Evolutionary conservation across 495 filamentous ascomycete genomes (phyloP).

Genomic region (Podospora didyma): DNA sequence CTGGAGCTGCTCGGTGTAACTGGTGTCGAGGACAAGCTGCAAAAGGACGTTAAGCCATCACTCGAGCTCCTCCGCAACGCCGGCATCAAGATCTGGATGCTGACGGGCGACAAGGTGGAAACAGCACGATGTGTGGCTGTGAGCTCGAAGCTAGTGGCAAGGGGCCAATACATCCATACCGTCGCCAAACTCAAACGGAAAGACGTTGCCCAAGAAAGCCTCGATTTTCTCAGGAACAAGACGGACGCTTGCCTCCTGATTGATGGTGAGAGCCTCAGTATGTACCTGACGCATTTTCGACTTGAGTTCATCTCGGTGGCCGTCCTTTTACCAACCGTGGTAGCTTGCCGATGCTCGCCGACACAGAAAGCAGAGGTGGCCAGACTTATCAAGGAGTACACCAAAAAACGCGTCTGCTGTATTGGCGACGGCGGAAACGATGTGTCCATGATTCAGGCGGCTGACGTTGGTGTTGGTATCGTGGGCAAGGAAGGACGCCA

Average conservation of each 20-base stretch:
- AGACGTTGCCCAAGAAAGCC: conserved; percentile 74
- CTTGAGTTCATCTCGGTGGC: conserved; percentile 83
- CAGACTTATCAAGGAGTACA: conserved; percentile 83
- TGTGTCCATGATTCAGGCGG: conserved; percentile 98
- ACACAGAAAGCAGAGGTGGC: conserved; percentile 97
- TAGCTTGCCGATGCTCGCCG: conserved; percentile 95
- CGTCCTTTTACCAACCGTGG: conserved; percentile 82
- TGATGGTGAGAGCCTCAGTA: conserved; percentile 81
- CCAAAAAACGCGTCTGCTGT: conserved; percentile 89
- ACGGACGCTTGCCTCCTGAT: conserved; percentile 87
- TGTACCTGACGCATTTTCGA: conserved; percentile 78
- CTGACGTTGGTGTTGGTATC: conserved; percentile 95
- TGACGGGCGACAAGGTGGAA: conserved; percentile 98
- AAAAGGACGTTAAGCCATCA: conserved; percentile 90
- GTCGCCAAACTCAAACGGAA: conserved; percentile 77
- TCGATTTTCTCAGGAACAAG: conserved; percentile 85
- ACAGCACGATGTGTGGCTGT: conserved; percentile 96
- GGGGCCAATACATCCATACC: conserved; percentile 94
- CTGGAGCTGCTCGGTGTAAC: conserved; percentile 93
- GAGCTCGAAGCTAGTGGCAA: conserved; percentile 86
- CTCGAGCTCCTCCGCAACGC: conserved; percentile 94
- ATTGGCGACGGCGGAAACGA: conserved; percentile 99
- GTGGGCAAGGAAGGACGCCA: conserved; percentile 97
- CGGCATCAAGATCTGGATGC: conserved; percentile 99
- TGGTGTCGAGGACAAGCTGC: conserved; percentile 94